Percentiles rank a stretch among this genome's conserved stretches.
Conservation (phyloP, 305 asterid genomes). For the Fraxinus dipetala region DNA sequence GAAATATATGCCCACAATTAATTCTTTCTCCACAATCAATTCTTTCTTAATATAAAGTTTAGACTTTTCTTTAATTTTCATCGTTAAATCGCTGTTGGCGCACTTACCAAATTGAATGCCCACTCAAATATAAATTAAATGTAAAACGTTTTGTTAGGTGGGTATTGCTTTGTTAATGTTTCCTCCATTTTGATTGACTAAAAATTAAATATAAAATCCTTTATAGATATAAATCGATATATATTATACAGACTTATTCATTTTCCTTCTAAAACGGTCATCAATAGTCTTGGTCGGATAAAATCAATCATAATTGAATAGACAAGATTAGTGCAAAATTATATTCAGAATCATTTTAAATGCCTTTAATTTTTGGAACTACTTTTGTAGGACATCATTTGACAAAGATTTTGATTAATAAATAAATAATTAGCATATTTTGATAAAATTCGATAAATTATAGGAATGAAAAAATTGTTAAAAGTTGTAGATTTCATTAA, state of each 20-base stretch:
- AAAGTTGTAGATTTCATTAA: not conserved
- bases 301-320: not conserved
- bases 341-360: not conserved
- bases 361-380: not conserved
- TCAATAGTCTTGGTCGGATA: not conserved
- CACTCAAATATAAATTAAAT: not conserved
- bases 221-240: not conserved
- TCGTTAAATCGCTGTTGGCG: not conserved
- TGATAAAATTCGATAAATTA: not conserved
- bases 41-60: constrained; percentile 9
- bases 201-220: not conserved
- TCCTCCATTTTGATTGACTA: not conserved
- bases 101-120: not conserved
- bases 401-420: too few relatives aligned
- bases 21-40: not conserved
- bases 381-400: too few relatives aligned
- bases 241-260: not conserved
- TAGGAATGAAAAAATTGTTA: not conserved
- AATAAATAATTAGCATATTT: too few relatives aligned
- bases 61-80: not conserved
- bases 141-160: not conserved
- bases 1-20: constrained; percentile 9
- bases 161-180: not conserved
- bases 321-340: not conserved
- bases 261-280: not conserved